Conservation (phyloP, 1,284 basidiomycete genomes). For the Ganoderma sinense region DNA sequence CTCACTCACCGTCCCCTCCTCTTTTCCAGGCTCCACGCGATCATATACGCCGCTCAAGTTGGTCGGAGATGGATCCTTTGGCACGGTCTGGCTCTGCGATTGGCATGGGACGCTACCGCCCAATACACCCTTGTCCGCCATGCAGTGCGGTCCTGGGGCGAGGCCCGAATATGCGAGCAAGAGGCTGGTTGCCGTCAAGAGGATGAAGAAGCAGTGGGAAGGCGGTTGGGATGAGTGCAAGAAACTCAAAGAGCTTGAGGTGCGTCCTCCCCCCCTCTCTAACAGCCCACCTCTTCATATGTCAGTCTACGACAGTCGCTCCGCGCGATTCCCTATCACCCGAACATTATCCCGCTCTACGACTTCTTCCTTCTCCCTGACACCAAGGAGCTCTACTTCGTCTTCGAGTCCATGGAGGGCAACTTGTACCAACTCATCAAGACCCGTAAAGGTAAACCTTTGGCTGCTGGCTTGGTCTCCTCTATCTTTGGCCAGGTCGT, state of each 20-base stretch:
- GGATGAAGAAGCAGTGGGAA: conserved; percentile 98
- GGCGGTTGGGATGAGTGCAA: conserved; percentile 98
- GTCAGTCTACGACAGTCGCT: conserved; percentile 71
- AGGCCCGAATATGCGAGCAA: conserved; percentile 95
- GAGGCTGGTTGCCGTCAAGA: conserved; percentile 95
- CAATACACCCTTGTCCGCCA: conserved; percentile 86
- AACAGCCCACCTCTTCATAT: conserved; percentile 24
- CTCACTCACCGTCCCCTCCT: conserved; percentile 24
- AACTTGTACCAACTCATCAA: conserved; percentile 99
- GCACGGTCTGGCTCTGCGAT: conserved; percentile 98
- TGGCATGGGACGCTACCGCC: conserved; percentile 96
- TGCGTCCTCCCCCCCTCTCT: conserved; percentile 48
- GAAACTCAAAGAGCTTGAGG: conserved; percentile 95
- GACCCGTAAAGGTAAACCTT: conserved; percentile 91
- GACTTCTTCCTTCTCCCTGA: conserved; percentile 97
- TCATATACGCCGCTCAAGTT: conserved; percentile 78
- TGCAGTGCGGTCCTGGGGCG: conserved; percentile 90
- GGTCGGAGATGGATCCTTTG: conserved; percentile 96
- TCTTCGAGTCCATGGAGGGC: conserved; percentile 99
- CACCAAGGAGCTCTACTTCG: conserved; percentile 97
- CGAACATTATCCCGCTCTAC: conserved; percentile 98
- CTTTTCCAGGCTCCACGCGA: conserved; percentile 45
- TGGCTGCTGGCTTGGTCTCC: conserved; percentile 94
- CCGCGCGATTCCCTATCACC: conserved; percentile 92
- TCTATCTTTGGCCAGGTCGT: conserved; percentile 96